Evolutionary conservation across 2,329 filamentous ascomycete genomes (phyloP).

Genomic region (Rhynchosporium secalis): DNA sequence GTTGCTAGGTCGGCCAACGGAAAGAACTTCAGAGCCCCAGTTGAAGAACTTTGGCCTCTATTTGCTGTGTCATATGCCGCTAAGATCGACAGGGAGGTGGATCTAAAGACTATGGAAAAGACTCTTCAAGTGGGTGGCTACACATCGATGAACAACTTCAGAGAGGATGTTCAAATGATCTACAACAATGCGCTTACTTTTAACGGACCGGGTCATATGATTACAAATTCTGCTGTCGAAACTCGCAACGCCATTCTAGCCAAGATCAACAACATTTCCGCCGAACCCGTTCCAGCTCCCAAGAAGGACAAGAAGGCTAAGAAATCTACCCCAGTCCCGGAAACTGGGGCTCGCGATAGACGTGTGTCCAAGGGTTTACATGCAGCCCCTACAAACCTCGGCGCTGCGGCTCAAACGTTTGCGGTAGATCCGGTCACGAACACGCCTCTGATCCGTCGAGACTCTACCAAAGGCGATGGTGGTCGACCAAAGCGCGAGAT

Average conservation of each 20-base stretch:
- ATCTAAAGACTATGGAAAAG: constrained; percentile 78
- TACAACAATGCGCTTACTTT: constrained; percentile 77
- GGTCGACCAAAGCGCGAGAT: constrained; percentile 89
- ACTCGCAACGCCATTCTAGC: constrained; percentile 62
- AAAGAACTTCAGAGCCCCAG: constrained; percentile 72
- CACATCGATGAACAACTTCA: constrained; percentile 67
- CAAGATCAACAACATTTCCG: constrained; percentile 47
- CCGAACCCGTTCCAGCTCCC: constrained; percentile 54
- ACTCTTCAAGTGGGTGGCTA: constrained; percentile 72
- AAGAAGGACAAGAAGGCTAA: constrained; percentile 64
- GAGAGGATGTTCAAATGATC: constrained; percentile 73
- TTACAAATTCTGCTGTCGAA: constrained; percentile 59
- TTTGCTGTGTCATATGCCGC: constrained; percentile 74
- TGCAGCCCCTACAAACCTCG: constrained; percentile 40
- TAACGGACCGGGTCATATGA: constrained; percentile 76
- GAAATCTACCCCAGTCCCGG: constrained; percentile 42
- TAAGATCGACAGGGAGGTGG: constrained; percentile 75
- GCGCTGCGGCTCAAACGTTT: constrained; percentile 58
- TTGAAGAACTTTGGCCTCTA: constrained; percentile 71
- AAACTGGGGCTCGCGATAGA: constrained; percentile 41
- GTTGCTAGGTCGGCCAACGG: constrained; percentile 87
- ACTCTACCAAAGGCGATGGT: constrained; percentile 75
- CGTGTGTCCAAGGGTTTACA: constrained; percentile 41
- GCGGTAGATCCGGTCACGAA: constrained; percentile 72
- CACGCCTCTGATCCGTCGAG: constrained; percentile 79